Evolutionary conservation across 1,139 yeast species (phyloP), one percentile per base, ranked within the genome.

Genomic region (Kluyveromyces marxianus): DNA sequence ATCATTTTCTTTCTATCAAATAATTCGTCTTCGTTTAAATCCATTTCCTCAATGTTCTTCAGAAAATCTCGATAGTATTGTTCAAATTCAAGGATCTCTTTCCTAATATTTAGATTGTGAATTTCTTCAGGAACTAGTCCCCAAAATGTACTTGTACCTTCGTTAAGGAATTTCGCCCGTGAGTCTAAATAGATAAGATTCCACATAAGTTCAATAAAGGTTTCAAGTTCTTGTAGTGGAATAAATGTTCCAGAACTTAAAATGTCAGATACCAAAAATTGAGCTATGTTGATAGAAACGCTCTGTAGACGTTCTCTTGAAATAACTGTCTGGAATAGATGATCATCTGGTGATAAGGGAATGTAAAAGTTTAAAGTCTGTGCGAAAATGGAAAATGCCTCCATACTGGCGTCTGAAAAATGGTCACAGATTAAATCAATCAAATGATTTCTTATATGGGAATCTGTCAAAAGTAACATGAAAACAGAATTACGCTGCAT

Each of bases 181-280:
- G 33, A 42, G 36, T 25, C 43, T 45, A 14, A 34, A 37, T 35
- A 42, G 37, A 14, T 50, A 33, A 31, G 29, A 28, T 44, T 42
- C 41, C 30, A 44, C 42, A 27, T 42, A 36, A 38, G 26, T n/a
- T 39, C 39, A 24, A 35, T 42, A 39, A 45, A 44, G n/a, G 53
- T 45, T 46, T 59, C 60, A 54, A 74, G 76, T 44, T 72, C 75
- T 36, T 70, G 74, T 1, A 69, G 69, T 2, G 73, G 67, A 2
- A 63, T 54, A 26, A 63, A 67, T 10, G 42, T 64, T 56, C 41
- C 45, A 50, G 21, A 49, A 51, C 52, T 54, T 50, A 40, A 55
- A 54, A 35, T 47, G 35, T 31, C 35, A 7, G 41, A 54, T 50
- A 14, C 50, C 45, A 40, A 25, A 4, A 40, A 28, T 24, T 35